Percentiles rank a stretch among this genome's conserved stretches.
Conservation (phyloP, 2,329 filamentous ascomycete genomes). For the Nigrospora oryzae region DNA sequence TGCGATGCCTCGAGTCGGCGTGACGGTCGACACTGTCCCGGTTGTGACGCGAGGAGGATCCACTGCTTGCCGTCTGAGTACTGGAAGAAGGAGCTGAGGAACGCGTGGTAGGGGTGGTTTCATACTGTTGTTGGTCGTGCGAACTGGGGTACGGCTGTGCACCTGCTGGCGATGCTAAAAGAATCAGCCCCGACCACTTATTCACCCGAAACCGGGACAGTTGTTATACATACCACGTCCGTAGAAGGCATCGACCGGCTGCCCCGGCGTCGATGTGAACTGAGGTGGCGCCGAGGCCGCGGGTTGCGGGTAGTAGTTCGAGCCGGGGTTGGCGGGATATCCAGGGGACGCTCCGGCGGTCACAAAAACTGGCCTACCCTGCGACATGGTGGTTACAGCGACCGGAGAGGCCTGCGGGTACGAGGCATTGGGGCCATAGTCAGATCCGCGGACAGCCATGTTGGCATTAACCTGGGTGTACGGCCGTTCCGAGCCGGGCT, state of each 20-base stretch:
- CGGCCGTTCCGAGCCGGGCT: slow-evolving; percentile 17
- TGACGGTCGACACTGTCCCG: slow-evolving; percentile 15
- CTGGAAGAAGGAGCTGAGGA: slow-evolving; percentile 15
- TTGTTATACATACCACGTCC: slow-evolving; percentile 52
- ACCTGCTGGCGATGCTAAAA: slow-evolving; percentile 45
- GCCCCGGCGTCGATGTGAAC: slow-evolving; percentile 25
- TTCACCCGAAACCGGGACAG: slow-evolving; percentile 11
- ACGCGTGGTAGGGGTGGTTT: slow-evolving; percentile 30
- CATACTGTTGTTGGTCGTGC: slow-evolving; percentile 43
- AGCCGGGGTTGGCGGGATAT: background rate
- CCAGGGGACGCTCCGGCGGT: background rate
- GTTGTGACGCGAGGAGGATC: slow-evolving; percentile 18
- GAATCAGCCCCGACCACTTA: slow-evolving; percentile 28
- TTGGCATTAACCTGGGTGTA: slow-evolving; percentile 20
- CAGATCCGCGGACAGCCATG: slow-evolving; percentile 9
- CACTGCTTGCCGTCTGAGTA: slow-evolving; percentile 21
- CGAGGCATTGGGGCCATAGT: slow-evolving; percentile 1
- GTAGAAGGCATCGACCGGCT: slow-evolving; percentile 44
- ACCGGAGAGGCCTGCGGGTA: background rate
- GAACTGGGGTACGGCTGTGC: slow-evolving; percentile 27
- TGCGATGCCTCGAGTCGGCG: slow-evolving; percentile 17
- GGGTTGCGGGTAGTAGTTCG: slow-evolving; percentile 21
- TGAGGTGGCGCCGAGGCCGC: slow-evolving; percentile 22
- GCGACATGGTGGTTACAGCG: background rate
- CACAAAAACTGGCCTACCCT: slow-evolving; percentile 1